Percentiles rank a stretch among this genome's conserved stretches.
Conservation (phyloP, 2,329 filamentous ascomycete species). For the Penicillium sp. region DNA sequence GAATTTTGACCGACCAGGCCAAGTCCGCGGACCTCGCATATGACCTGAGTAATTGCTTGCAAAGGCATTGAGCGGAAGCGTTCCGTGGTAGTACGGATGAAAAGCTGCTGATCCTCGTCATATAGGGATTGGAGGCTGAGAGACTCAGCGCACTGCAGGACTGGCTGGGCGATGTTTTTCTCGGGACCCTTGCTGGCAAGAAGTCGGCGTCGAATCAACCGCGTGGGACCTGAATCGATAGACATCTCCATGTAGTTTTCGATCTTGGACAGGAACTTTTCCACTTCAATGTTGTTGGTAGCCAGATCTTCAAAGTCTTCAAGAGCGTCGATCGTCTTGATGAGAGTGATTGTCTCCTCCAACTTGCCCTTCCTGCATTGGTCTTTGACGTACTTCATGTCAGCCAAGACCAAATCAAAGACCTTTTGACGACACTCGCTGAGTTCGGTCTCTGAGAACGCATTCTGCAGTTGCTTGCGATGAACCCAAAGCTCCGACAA, state of each 20-base stretch:
- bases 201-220: slow-evolving; percentile 37
- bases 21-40: slow-evolving; percentile 33
- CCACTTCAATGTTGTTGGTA: slow-evolving; percentile 35
- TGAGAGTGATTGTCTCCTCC: slow-evolving; percentile 36
- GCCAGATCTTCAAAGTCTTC: slow-evolving; percentile 44
- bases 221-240: slow-evolving; percentile 31
- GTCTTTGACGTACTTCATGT: slow-evolving; percentile 39
- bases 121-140: slow-evolving; percentile 40
- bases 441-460: slow-evolving; percentile 33
- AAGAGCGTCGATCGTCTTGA: slow-evolving; percentile 40
- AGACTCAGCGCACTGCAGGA: slow-evolving; percentile 37
- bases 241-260: slow-evolving; percentile 38
- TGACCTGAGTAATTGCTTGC: slow-evolving; percentile 31
- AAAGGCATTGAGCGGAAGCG: slow-evolving; percentile 37
- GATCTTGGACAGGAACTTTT: slow-evolving; percentile 39
- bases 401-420: slow-evolving; percentile 36
- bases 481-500: slow-evolving; percentile 38
- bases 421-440: slow-evolving; percentile 35
- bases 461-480: slow-evolving; percentile 31
- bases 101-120: slow-evolving; percentile 40
- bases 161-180: slow-evolving; percentile 29
- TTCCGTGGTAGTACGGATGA: slow-evolving; percentile 37
- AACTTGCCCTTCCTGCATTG: slow-evolving; percentile 37
- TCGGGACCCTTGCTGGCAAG: slow-evolving; percentile 33
- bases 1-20: slow-evolving; percentile 33